phyloP scores from a whole-genome alignment of 2,329 filamentous ascomycete species.

The Exophiala oligosperma region DNA sequence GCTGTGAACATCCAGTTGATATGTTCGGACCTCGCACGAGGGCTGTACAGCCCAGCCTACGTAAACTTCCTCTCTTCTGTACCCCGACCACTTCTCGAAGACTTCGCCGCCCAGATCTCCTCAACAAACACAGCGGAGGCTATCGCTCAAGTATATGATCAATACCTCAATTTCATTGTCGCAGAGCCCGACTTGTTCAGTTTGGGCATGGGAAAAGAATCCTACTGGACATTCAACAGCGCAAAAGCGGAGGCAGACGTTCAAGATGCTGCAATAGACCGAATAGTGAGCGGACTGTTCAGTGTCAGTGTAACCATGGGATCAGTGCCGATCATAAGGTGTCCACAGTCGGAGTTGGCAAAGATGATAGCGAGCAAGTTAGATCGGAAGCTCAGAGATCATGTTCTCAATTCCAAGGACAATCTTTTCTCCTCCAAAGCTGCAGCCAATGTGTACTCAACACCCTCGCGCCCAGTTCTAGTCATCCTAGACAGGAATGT shows the following conservation, averaged over 20 bases:
- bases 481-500: conserved; percentile 94
- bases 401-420: conserved; percentile 96
- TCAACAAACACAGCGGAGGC: conserved; percentile 81
- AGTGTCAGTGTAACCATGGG: conserved; percentile 99
- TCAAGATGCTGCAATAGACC: conserved; percentile 82
- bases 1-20: conserved; percentile 77
- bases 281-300: conserved; percentile 93
- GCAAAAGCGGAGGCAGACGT: conserved; percentile 86
- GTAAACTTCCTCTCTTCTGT: conserved; percentile 97
- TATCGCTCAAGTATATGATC: conserved; percentile 90
- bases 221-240: conserved; percentile 77
- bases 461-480: conserved; percentile 79
- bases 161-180: conserved; percentile 97
- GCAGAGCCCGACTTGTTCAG: conserved; percentile 95
- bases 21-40: conserved; percentile 79
- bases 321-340: conserved; percentile 91
- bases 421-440: conserved; percentile 85
- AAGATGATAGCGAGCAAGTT: conserved; percentile 93
- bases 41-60: conserved; percentile 89
- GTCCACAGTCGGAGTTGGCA: conserved; percentile 86
- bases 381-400: conserved; percentile 92
- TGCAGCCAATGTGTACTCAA: conserved; percentile 53
- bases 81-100: conserved; percentile 84
- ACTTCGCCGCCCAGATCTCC: conserved; percentile 88
- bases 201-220: conserved; percentile 86